Evolutionary conservation across 768 basidiomycete genomes (phyloP).

Genomic region (Mycena indigotica): DNA sequence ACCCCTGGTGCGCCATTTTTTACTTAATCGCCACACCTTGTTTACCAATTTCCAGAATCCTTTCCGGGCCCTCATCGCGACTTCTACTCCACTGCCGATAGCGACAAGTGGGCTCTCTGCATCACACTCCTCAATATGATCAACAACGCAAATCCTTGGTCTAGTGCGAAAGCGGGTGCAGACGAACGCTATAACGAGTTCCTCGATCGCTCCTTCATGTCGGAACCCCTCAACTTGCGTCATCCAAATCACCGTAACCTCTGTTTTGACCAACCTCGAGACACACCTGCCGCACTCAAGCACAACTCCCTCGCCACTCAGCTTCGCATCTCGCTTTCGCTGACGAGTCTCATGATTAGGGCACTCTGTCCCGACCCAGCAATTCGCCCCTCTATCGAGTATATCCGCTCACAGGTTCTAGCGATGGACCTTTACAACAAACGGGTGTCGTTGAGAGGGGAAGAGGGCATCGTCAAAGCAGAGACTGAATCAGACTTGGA

Average conservation of each 20-base stretch:
- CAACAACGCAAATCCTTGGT: neutral
- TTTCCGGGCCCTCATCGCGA: neutral
- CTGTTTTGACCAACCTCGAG: neutral
- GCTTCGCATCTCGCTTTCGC: neutral
- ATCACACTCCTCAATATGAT: neutral
- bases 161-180: neutral
- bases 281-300: neutral
- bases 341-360: neutral
- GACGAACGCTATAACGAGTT: neutral
- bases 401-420: neutral
- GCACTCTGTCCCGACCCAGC: neutral
- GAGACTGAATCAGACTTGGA: neutral
- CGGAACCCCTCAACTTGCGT: neutral
- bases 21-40: neutral
- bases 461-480: neutral
- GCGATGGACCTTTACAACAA: neutral
- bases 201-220: neutral
- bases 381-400: neutral
- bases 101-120: neutral
- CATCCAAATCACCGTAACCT: neutral
- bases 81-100: neutral
- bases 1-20: neutral
- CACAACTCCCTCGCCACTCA: neutral
- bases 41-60: neutral
- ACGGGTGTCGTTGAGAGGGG: neutral